A percentile compares a stretch with the other conserved stretches of the same genome.
Evolutionary conservation across 2,329 filamentous ascomycete species (phyloP).

Genomic region (Fusarium sp.): DNA sequence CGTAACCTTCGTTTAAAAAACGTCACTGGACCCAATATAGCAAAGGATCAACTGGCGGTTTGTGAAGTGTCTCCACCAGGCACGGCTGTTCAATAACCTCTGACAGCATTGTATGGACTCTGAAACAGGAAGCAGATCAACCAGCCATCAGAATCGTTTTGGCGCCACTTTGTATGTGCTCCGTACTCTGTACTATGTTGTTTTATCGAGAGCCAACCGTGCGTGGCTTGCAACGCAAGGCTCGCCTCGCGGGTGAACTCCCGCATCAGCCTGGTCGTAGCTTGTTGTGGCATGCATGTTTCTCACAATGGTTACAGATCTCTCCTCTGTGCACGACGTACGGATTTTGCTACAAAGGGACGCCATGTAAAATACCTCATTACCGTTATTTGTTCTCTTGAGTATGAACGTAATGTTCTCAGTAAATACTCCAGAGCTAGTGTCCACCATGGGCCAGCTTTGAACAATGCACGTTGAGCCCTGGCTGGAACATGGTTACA

Average conservation of each 20-base stretch:
- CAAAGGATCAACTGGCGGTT: constrained; percentile 31
- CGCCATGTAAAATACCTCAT: background rate
- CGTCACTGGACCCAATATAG: constrained; percentile 35
- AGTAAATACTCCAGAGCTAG: background rate
- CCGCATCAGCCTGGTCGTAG: constrained; percentile 5
- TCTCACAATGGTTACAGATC: background rate
- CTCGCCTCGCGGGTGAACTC: constrained; percentile 16
- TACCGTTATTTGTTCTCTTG: constrained; percentile 11
- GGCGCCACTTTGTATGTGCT: no score
- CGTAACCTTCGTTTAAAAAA: constrained; percentile 35
- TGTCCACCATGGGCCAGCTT: background rate
- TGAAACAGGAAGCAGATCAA: constrained; percentile 42
- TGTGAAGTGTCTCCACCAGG: constrained; percentile 25
- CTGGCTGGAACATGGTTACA: background rate
- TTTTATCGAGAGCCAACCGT: constrained; percentile 4
- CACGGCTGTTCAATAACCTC: constrained; percentile 18
- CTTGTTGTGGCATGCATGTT: background rate
- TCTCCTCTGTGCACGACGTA: background rate
- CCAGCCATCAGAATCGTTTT: constrained; percentile 26
- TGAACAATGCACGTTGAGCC: constrained; percentile 1
- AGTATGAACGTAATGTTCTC: constrained; percentile 16
- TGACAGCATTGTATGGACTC: constrained; percentile 24
- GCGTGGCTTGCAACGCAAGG: constrained; percentile 31
- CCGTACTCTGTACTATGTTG: constrained; percentile 9
- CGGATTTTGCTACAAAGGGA: constrained; percentile 2